These are phyloP conservation scores for Bipolaris gigantea DNA, from an alignment of 2,329 filamentous ascomycete genomes.

Conservation along the genomic window DNA sequence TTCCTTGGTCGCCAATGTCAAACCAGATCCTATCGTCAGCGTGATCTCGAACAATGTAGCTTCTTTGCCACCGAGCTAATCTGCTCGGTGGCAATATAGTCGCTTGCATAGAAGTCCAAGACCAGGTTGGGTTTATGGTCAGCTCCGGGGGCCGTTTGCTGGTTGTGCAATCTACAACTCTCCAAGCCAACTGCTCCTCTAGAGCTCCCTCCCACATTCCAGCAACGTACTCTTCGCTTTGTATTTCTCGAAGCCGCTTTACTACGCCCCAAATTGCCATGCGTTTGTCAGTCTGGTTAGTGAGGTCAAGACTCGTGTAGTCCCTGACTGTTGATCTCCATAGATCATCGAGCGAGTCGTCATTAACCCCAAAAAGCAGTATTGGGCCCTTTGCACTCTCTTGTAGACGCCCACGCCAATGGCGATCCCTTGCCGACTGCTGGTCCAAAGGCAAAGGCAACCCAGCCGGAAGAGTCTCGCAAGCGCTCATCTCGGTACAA, in stretches of 20 bases:
- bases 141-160: constrained; percentile 7
- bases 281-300: constrained; percentile 22
- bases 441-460: constrained; percentile 13
- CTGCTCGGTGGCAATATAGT: constrained; percentile 1
- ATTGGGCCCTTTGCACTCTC: background rate
- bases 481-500: constrained; percentile 15
- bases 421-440: constrained; percentile 12
- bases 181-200: constrained; percentile 33
- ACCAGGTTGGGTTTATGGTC: constrained; percentile 17
- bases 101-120: constrained; percentile 19
- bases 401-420: constrained; percentile 12
- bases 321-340: constrained; percentile 23
- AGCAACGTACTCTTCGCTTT: constrained; percentile 24
- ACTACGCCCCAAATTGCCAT: constrained; percentile 30
- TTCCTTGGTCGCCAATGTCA: background rate
- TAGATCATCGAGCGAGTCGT: constrained; percentile 22
- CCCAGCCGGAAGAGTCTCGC: constrained; percentile 13
- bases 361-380: constrained; percentile 15
- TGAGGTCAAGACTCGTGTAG: constrained; percentile 28
- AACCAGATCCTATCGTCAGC: constrained; percentile 9
- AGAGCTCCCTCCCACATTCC: constrained; percentile 26
- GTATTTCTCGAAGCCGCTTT: constrained; percentile 27
- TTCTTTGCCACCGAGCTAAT: background rate
- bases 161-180: constrained; percentile 3
- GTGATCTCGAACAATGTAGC: constrained; percentile 12